Conservation (phyloP, 768 basidiomycete species). For the Hygrophorus russula region DNA sequence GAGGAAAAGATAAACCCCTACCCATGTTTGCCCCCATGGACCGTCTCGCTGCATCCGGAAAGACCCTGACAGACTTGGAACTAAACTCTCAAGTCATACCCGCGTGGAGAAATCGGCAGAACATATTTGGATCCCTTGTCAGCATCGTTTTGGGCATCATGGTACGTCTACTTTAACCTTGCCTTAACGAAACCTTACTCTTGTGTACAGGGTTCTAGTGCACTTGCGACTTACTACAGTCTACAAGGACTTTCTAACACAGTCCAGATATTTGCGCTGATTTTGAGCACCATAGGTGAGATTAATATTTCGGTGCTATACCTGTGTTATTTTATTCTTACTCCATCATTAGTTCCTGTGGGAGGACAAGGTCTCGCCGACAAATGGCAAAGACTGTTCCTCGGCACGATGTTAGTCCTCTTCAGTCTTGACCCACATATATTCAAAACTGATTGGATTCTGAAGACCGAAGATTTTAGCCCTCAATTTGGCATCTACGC, state of each 20-base stretch:
- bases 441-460: conserved; percentile 1
- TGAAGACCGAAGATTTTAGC: conserved; percentile 62
- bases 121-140: conserved; percentile 34
- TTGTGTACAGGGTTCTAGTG: conserved; percentile 49
- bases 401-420: conserved; percentile 52
- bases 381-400: conserved; percentile 47
- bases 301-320: background rate
- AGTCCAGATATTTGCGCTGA: conserved; percentile 60
- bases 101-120: conserved; percentile 43
- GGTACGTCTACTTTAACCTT: conserved; percentile 20
- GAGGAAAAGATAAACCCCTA: conserved; percentile 9
- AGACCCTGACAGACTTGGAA: conserved; percentile 49
- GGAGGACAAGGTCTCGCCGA: conserved; percentile 24
- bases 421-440: background rate
- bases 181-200: conserved; percentile 1
- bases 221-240: conserved; percentile 57
- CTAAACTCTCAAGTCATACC: conserved; percentile 36
- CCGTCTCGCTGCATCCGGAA: conserved; percentile 32
- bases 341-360: conserved; percentile 24
- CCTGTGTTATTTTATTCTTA: background rate
- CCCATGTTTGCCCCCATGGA: conserved; percentile 58
- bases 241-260: conserved; percentile 59
- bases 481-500: conserved; percentile 56
- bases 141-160: conserved; percentile 42
- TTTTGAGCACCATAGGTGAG: conserved; percentile 56